These are phyloP conservation scores for Globisporangium perplexum DNA, from an alignment of 352 stramenopile genomes.

Conservation along the genomic window DNA sequence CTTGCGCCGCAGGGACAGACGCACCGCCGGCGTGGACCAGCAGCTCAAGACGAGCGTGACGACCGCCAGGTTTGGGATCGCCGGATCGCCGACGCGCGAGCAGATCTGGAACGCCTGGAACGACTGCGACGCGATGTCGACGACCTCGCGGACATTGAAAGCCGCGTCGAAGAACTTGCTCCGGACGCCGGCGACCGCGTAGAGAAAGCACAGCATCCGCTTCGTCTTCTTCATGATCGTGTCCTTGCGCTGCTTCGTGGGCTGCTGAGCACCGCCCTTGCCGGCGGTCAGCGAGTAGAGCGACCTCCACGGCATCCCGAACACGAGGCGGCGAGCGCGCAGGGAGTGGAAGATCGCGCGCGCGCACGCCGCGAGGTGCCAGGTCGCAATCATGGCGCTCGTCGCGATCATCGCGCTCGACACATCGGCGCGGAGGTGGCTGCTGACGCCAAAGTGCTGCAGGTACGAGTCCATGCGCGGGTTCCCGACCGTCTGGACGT, in stretches of 20 bases:
- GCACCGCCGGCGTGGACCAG: conserved; percentile 15
- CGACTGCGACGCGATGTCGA: conserved; percentile 19
- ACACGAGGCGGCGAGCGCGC: background rate
- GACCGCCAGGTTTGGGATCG: conserved; percentile 14
- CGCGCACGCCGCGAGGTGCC: background rate
- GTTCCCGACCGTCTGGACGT: conserved; percentile 5
- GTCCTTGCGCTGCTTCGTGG: background rate
- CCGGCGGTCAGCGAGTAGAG: background rate
- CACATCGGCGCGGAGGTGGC: conserved; percentile 1
- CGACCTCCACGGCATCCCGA: background rate
- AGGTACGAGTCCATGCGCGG: conserved; percentile 4
- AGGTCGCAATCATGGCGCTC: background rate
- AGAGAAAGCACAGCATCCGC: conserved; percentile 2
- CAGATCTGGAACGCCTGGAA: conserved; percentile 22
- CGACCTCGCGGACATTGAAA: conserved; percentile 15
- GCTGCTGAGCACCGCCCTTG: background rate
- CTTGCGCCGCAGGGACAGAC: conserved; percentile 3
- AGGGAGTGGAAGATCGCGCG: conserved; percentile 1
- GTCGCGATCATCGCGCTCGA: conserved; percentile 2
- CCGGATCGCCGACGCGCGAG: conserved; percentile 5
- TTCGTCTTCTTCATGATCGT: background rate
- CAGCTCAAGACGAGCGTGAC: conserved; percentile 14
- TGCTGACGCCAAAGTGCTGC: conserved; percentile 7
- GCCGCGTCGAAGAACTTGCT: conserved; percentile 21
- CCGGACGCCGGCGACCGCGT: conserved; percentile 11